Conservation (phyloP, 1,284 basidiomycete species). For the Sanguinoderma infundibulare region DNA sequence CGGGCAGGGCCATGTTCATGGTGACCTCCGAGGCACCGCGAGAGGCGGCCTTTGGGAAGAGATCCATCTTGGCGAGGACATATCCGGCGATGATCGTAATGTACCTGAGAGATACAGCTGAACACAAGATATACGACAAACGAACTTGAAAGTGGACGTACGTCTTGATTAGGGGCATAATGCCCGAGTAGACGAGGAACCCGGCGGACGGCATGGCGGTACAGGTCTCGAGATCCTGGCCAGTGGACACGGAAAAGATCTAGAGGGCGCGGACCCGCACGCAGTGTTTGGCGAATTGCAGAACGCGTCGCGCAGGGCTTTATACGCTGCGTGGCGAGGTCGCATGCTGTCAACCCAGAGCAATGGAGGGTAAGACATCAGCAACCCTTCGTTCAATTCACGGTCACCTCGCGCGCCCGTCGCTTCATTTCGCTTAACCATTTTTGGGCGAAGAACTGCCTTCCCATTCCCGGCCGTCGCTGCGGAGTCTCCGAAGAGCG, state of each 20-base stretch:
- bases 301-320: background rate
- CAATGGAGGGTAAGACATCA: slow-evolving; percentile 8
- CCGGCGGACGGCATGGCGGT: slow-evolving; percentile 29
- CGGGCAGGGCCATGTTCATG: slow-evolving; percentile 45
- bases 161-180: slow-evolving; percentile 39
- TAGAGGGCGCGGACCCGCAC: background rate
- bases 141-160: slow-evolving; percentile 14
- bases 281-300: background rate
- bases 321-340: slow-evolving; percentile 4
- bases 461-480: background rate
- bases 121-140: background rate
- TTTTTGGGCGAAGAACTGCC: slow-evolving; percentile 7
- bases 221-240: background rate
- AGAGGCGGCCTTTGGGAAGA: slow-evolving; percentile 41
- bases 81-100: slow-evolving; percentile 42
- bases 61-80: slow-evolving; percentile 35
- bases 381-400: slow-evolving; percentile 10
- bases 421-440: slow-evolving; percentile 10
- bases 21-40: slow-evolving; percentile 43
- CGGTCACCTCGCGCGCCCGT: background rate
- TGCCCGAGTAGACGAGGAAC: slow-evolving; percentile 38
- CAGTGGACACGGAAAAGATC: background rate
- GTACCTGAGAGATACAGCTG: slow-evolving; percentile 26
- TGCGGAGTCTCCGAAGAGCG: background rate
- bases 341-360: background rate